These are phyloP conservation scores for Anthoceros angustus DNA, from an alignment of 225 moss, liverwort and hornwort species.

Conservation along the genomic window DNA sequence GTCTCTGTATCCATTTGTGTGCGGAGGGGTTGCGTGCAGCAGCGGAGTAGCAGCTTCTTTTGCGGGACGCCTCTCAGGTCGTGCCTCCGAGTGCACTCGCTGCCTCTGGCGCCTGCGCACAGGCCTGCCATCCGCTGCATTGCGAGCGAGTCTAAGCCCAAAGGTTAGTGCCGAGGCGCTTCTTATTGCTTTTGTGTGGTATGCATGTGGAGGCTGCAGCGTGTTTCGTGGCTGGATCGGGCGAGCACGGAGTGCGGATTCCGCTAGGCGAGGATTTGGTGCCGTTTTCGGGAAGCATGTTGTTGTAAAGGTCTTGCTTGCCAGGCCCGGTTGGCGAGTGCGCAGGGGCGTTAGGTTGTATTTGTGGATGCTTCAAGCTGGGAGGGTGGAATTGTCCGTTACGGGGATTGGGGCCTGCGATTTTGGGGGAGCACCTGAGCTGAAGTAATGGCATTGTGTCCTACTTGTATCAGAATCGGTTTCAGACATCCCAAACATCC, in stretches of 20 bases:
- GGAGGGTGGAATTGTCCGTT: not conserved
- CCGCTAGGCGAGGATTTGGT: not conserved
- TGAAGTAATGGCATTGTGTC: not conserved
- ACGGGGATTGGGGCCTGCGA: not conserved
- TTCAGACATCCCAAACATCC: slow-evolving; percentile 26
- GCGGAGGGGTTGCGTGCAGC: not conserved
- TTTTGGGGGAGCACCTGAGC: not conserved
- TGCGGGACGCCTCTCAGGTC: slow-evolving; percentile 17
- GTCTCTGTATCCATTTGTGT: not conserved
- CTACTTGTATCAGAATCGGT: slow-evolving; percentile 14
- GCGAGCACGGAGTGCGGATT: not conserved
- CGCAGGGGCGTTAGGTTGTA: not conserved
- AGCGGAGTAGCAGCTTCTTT: slow-evolving; percentile 15
- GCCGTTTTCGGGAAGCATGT: not conserved
- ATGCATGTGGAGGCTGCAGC: not conserved
- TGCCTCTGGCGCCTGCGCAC: slow-evolving; percentile 10
- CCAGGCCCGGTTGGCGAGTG: not conserved
- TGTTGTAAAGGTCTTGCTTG: not conserved
- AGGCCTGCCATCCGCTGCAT: slow-evolving; percentile 18
- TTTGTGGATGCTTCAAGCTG: not conserved
- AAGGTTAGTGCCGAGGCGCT: slow-evolving; percentile 9
- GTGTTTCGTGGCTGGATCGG: not conserved
- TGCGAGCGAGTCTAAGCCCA: slow-evolving; percentile 28
- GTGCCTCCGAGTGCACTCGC: slow-evolving; percentile 13
- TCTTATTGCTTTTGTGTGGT: not conserved